Evolutionary conservation across 1,284 basidiomycete genomes (phyloP).

Genomic region (Heimioporus retisporus): DNA sequence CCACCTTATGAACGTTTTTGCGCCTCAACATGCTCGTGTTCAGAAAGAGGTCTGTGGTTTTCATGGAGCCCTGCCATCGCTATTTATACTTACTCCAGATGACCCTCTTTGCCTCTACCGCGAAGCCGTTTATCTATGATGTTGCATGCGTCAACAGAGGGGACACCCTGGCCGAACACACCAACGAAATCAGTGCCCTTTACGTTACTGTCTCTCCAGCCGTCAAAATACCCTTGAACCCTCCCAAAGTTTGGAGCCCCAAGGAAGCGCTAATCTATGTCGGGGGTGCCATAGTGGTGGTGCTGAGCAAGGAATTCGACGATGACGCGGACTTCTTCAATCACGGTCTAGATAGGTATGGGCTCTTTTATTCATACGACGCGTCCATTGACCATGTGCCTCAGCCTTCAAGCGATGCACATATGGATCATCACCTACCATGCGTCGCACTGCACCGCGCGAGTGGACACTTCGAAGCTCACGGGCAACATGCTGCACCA

Average conservation of each 20-base stretch:
- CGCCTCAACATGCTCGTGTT: neutral
- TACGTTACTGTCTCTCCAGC: neutral
- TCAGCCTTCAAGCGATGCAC: slow-evolving; percentile 54
- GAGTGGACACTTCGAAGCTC: slow-evolving; percentile 2
- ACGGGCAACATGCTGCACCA: neutral
- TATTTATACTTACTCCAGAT: neutral
- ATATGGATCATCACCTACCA: slow-evolving; percentile 50
- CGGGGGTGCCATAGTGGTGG: slow-evolving; percentile 19
- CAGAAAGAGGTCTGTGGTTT: neutral
- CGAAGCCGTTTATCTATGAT: neutral
- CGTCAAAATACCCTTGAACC: slow-evolving; percentile 13
- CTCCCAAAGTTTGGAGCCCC: slow-evolving; percentile 16
- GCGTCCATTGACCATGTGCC: neutral
- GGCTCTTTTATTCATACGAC: neutral
- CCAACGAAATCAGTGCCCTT: neutral
- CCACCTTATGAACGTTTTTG: neutral
- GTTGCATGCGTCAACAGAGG: neutral
- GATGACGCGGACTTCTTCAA: slow-evolving; percentile 22
- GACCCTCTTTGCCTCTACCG: neutral
- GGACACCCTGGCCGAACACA: neutral
- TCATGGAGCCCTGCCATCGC: too few species aligned
- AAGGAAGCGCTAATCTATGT: slow-evolving; percentile 23
- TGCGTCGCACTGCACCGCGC: slow-evolving; percentile 37
- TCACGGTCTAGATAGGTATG: slow-evolving; percentile 26
- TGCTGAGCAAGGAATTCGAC: slow-evolving; percentile 23